Evolutionary conservation across 176 grass and related monocot species (phyloP), one percentile per base, ranked within the genome.

Genomic region (Triticum monococcum): DNA sequence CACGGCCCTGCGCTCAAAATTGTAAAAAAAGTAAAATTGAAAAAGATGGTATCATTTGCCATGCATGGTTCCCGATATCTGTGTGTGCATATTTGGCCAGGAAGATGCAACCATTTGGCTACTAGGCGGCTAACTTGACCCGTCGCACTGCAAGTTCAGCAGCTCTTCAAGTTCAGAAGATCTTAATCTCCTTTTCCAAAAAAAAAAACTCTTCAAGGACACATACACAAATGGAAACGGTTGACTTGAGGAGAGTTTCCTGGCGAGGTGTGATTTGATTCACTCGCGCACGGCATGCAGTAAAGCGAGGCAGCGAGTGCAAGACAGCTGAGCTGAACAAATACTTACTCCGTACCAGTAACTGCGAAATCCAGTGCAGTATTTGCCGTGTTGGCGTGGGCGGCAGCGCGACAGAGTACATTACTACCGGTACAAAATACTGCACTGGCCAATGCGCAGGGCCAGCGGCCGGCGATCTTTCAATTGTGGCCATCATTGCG

Each of bases 401-500:
- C 60, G 63, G 63, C 64, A 41, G 18, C 17, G 40, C 48, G 40
- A 20, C 79, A n/a, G 16, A 67, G 46, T 65, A 8, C 38, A 12
- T 31, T 56, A 18, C 50, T 18, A 18, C 50, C 8, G n/a, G 14
- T 12, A 60, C 16, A 60, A 45, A 43, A 9, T 43, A 26, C n/a
- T 64, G 16, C 40, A 74, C 40, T 48, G 64, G 41, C 26, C 24
- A 81, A 68, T 81, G 9, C 68, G 68, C 64, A 13, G 9, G 79
- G 37, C 41, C 41, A 45, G 41, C 41, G 41, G 41, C 41, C 41
- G 26, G 63, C 10, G 36, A 35, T 33, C 16, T 30, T 38, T 69
- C 60, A 81, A 54, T 68, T n/a, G 12, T 14, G 38, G 41, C 10
- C 43, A 69, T 81, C 79, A 81, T 81, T 81, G 79, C 41, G 40